Evolutionary conservation across 2,329 filamentous ascomycete species (phyloP), one percentile per base, ranked within the genome.

Genomic region (Beauveria asiatica): DNA sequence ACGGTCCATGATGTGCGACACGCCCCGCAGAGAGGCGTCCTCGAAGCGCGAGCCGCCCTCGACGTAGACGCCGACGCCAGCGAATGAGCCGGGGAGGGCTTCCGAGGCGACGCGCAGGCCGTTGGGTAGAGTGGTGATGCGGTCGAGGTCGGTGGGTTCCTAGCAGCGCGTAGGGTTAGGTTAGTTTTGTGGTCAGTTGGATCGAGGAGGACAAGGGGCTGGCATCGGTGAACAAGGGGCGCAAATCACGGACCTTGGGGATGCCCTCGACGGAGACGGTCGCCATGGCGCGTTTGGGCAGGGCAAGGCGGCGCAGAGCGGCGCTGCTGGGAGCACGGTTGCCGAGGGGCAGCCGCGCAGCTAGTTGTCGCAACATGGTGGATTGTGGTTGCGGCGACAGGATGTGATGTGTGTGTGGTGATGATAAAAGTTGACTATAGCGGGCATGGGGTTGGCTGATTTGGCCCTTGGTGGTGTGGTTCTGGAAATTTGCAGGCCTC

Each of bases 21-120:
- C 90, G 49, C 94, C 94, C 62, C 90, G 87, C 59, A 99, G 79
- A 52, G 86, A 85, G 46, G 86, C 83, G 71, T 89, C 93, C 75
- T 99, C 94, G 77, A 94, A 97, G 66, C 94, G 85, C 59, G 94
- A 97, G 17, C 94, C 94, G 33, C 91, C 92, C 73, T 97, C 92
- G 70, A 99, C 85, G 76, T 97, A 99, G 64, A 97, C 91, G 49
- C 94, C 94, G 17, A 99, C 89, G 55, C 92, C 94, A 4, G 92
- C 90, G 74, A 99, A 99, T 67, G 92, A 92, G 46, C 94, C 94
- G 1, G 93, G 92, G 11, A 97, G 82, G 60, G 92, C 92, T 73
- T 99, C 94, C 49, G 93, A 96, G 25, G 94, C 94, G 62, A 99
- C 91, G 61, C 93, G 90, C 65, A 99, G 78, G 70, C 94, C 94